Base-by-base conservation (phyloP, 83 land plant species). In the Thuja plicata region DNA sequence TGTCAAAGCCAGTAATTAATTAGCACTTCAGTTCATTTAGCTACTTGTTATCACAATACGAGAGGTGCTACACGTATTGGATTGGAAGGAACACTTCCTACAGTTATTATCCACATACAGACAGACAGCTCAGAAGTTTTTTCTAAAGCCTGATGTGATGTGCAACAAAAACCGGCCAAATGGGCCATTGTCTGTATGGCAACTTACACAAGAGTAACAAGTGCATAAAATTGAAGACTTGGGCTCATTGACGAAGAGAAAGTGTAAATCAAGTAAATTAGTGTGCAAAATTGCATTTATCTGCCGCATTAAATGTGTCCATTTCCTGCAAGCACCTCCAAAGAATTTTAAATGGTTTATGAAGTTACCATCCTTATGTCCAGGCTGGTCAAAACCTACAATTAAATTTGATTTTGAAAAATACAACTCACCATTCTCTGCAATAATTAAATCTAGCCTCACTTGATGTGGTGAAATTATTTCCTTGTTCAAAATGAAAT, bases 401-500 rank as follows among this genome's bases (percentile, higher is more conserved):
- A 52, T 52, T 8, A 52, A 52, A 52, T 52, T 15, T 52, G 55
- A 52, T 52, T 13, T 83, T 9, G 86, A 27, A 83, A 83, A 48
- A 48, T 30, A 8, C 55, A 83, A 48, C 86, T 83, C 55, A 1
- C 86, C 52, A n/a, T 48, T 34, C 50, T n/a, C 57, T 83, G 35
- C 55, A 43, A 83, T 16, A 83, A 83, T n/a, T 45, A 19, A 40
- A 45, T 48, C 16, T 83, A 27, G 52, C 85, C 52, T 48, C 34
- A 19, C 86, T 21, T 13, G 52, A 83, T 46, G 48, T 50, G 43
- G 55, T 48, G 48, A 83, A 83, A 5, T 46, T 83, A n/a, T 46
- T 83, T 83, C 35, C 52, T n/a, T 54, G 3, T n/a, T 32, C 86
- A 83, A 83, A 30, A 48, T 83, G 35, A 83, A 83, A 83, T 30